Conservation (phyloP, 306 rosid genomes). For the Boehmeria nivea region DNA sequence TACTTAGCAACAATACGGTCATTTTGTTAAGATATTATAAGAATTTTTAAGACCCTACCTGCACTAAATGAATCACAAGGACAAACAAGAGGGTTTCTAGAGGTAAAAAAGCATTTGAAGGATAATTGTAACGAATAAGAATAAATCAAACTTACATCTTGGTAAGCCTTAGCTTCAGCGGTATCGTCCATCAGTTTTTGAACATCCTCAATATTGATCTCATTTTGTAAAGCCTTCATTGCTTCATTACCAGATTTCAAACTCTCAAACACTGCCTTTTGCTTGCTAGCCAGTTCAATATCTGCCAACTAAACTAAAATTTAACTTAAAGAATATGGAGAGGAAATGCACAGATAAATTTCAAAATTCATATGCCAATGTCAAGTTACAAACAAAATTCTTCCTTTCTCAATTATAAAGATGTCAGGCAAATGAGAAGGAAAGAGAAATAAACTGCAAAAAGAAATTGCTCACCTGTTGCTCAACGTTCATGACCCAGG, state of each 20-base stretch:
- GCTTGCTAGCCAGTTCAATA: slow-evolving; percentile 91
- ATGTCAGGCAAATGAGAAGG: slow-evolving; percentile 1
- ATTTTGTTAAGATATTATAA: too few relatives aligned
- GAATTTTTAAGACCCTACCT: too few relatives aligned
- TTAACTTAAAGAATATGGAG: background rate
- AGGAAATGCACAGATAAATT: background rate
- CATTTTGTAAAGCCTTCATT: slow-evolving; percentile 84
- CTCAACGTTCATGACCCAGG: slow-evolving; percentile 93
- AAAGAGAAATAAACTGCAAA: background rate
- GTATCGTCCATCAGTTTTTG: slow-evolving; percentile 92
- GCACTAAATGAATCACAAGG: too few relatives aligned
- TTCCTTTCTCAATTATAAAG: background rate
- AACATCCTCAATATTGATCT: slow-evolving; percentile 89
- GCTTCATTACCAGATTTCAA: slow-evolving; percentile 86
- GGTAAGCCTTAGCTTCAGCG: slow-evolving; percentile 93
- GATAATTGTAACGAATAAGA: slow-evolving; percentile 9
- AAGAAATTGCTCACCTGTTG: slow-evolving; percentile 59
- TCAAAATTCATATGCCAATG: background rate
- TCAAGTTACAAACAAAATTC: slow-evolving; percentile 7
- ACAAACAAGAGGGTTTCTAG: too few relatives aligned
- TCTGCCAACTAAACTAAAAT: slow-evolving; percentile 58
- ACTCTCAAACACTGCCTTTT: slow-evolving; percentile 89
- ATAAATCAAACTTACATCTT: slow-evolving; percentile 65
- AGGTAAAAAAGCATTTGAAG: too few relatives aligned
- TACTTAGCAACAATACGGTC: too few relatives aligned